Evolutionary conservation across 306 rosid genomes (phyloP).

Genomic region (Quercus parvula): DNA sequence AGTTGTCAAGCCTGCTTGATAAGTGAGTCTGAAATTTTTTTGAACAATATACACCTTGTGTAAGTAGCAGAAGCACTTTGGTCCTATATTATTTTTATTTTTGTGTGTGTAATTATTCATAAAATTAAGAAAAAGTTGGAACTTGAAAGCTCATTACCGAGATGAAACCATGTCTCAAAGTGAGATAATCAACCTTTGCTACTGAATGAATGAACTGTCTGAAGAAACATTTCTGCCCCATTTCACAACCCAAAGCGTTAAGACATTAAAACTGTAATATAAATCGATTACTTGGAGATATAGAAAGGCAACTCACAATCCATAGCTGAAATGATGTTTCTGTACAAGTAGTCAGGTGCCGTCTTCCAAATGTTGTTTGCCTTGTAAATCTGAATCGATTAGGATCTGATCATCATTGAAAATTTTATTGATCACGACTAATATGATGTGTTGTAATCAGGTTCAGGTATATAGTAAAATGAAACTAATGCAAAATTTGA

Average conservation of each 20-base stretch:
- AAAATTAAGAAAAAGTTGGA: not conserved
- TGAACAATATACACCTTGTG: not conserved
- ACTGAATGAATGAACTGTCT: constrained; percentile 39
- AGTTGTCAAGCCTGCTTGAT: constrained; percentile 19
- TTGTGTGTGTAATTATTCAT: not conserved
- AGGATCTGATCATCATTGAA: constrained; percentile 26
- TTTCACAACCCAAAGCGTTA: not conserved
- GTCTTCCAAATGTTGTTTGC: constrained; percentile 42
- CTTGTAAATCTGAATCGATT: constrained; percentile 36
- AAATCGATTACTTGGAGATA: not conserved
- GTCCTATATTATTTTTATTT: not conserved
- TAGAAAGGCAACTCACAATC: constrained; percentile 24
- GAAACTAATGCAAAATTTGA: no score
- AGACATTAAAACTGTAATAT: not conserved
- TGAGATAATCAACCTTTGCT: constrained; percentile 43
- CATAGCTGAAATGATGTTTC: constrained; percentile 21
- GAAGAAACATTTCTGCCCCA: constrained; percentile 44
- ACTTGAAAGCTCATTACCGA: constrained; percentile 17
- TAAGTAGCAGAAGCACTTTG: not conserved
- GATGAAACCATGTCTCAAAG: constrained; percentile 44
- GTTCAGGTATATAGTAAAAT: no score
- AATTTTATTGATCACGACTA: not conserved
- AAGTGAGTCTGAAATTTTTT: constrained; percentile 32
- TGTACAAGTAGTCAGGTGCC: constrained; percentile 30
- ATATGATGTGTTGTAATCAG: not conserved